Evolutionary conservation across 2,329 filamentous ascomycete species (phyloP).

Genomic region (Aspergillus transmontanensis): DNA sequence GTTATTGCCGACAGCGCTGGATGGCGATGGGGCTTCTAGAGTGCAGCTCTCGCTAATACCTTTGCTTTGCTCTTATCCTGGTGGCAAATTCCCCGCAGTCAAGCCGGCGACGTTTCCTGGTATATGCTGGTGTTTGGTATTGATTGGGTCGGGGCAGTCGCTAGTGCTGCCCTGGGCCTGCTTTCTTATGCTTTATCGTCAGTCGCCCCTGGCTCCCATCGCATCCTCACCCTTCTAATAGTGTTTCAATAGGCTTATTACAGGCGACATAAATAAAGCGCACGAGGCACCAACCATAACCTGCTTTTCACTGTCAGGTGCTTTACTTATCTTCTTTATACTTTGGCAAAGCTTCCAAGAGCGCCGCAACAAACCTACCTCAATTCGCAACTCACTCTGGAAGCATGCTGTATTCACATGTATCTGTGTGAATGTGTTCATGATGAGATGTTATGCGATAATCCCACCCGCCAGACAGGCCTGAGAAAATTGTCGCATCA

Average conservation of each 20-base stretch:
- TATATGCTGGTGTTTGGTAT: conserved; percentile 28
- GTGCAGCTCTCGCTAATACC: conserved; percentile 40
- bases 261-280: background rate
- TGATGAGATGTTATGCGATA: too few relatives aligned
- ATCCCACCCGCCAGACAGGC: too few relatives aligned
- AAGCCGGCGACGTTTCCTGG: conserved; percentile 12
- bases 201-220: background rate
- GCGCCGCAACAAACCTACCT: background rate
- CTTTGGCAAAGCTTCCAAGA: background rate
- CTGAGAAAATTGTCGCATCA: too few relatives aligned
- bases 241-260: background rate
- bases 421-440: background rate
- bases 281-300: background rate
- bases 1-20: conserved; percentile 47
- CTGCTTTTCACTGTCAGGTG: background rate
- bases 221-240: too few relatives aligned
- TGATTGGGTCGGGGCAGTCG: conserved; percentile 52
- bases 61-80: background rate
- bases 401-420: background rate
- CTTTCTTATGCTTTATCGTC: conserved; percentile 49
- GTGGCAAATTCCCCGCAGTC: conserved; percentile 30
- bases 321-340: background rate
- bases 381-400: background rate
- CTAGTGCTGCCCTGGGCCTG: conserved; percentile 49
- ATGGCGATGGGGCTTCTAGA: conserved; percentile 53